Base-by-base conservation (phyloP, 2,329 filamentous ascomycete species). In the Aspergillus fumigatiaffinis region DNA sequence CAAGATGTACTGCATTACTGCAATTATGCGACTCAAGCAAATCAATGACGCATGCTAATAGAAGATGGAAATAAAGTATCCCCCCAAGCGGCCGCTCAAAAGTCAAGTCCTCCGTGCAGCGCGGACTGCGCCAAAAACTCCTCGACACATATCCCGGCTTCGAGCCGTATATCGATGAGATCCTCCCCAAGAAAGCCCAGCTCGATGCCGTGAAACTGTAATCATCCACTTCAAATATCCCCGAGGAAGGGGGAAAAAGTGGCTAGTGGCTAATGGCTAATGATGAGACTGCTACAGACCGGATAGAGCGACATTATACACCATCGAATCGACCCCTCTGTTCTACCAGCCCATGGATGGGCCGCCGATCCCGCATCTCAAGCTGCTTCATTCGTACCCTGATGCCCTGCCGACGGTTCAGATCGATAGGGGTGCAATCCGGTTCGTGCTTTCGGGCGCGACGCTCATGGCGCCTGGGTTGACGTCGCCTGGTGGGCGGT, bases 401-500 rank as follows among this genome's bases (percentile, higher is more conserved):
- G 80, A 86, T 65, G 89, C 86, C 58, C 93, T 99, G 73, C 87
- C 90, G 20, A 88, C 85, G 53, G 82, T 99, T 57, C 88, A 92
- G 58, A 96, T 97, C 74, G 94, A 99, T 76, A 86, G 94, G 51
- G 94, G 94, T 60, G 94, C 94, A 4, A 97, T 99, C 70, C 90
- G 94, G 60, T 99, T 99, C 77, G 93, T 99, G 26, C 84, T 99
- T 1, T 90, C 87, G 1, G 94, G 94, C 48, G 94, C 94, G 0
- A 91, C 93, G 14, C 87, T 99, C 61, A 99, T 99, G 94, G 93
- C 92, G 1, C 94, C 94, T 0, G 94, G 94, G 0, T 76, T 99
- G 66, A 99, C 94, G 28, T 91, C 87, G 21, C 77, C 86, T 0
- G 94, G 94, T 0, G 94, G 94, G 0, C 76, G 90, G 50, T 76